Conservation (phyloP, 495 filamentous ascomycete genomes). For the Penicillium samsonianum region DNA sequence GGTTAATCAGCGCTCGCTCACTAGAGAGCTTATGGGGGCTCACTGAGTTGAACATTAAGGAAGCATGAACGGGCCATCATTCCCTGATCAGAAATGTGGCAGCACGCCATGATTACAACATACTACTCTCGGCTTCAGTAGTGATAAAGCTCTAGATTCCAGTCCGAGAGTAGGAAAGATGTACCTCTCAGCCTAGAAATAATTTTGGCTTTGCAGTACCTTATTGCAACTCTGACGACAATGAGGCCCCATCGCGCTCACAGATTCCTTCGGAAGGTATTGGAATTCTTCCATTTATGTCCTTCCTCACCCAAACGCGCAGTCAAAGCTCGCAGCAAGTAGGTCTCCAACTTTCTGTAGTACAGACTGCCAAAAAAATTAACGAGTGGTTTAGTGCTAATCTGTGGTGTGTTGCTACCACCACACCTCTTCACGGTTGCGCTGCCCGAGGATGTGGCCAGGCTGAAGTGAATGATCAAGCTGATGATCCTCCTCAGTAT, state of each 20-base stretch:
- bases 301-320: neutral
- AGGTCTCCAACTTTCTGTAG: neutral
- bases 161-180: neutral
- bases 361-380: neutral
- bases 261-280: slow-evolving; percentile 2
- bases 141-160: neutral
- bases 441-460: neutral
- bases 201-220: neutral
- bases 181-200: neutral
- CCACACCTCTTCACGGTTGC: neutral
- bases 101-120: slow-evolving; percentile 8
- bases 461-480: neutral
- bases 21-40: neutral
- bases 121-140: neutral
- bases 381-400: neutral
- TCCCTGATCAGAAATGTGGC: neutral
- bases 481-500: slow-evolving; percentile 1
- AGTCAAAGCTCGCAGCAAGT: slow-evolving; percentile 2
- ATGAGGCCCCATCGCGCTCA: slow-evolving; percentile 5
- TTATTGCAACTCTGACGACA: neutral
- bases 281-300: slow-evolving; percentile 7
- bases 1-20: neutral
- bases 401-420: slow-evolving; percentile 2
- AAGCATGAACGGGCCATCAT: neutral
- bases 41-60: neutral